Conservation (phyloP, 2,329 filamentous ascomycete species). For the Fusarium ambrosium region DNA sequence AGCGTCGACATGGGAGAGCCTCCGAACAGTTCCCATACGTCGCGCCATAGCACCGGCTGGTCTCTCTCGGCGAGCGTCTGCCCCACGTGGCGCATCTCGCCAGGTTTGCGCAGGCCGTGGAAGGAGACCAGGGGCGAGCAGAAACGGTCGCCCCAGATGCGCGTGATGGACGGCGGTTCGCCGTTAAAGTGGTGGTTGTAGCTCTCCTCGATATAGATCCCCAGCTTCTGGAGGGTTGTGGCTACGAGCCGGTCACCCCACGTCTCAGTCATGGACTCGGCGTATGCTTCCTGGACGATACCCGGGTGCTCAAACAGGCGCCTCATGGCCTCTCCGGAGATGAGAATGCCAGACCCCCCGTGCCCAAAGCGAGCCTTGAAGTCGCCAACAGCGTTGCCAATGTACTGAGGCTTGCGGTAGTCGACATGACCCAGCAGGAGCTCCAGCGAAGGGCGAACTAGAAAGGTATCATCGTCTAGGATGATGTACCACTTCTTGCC, state of each 20-base stretch:
- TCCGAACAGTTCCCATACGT: constrained; percentile 65
- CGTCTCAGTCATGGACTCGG: constrained; percentile 63
- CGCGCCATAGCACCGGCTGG: constrained; percentile 62
- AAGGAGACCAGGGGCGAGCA: constrained; percentile 69
- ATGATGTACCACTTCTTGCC: constrained; percentile 72
- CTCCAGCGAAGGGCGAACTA: constrained; percentile 63
- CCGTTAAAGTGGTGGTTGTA: constrained; percentile 70
- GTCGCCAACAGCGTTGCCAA: constrained; percentile 70
- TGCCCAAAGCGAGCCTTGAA: constrained; percentile 69
- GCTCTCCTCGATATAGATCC: constrained; percentile 68
- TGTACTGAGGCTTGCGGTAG: constrained; percentile 60
- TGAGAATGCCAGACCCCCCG: constrained; percentile 66
- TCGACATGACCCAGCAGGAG: constrained; percentile 65
- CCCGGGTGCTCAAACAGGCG: constrained; percentile 59
- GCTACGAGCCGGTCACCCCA: constrained; percentile 69
- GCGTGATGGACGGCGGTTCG: constrained; percentile 63
- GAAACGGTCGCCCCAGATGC: constrained; percentile 63
- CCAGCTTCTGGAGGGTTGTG: constrained; percentile 65
- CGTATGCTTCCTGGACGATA: constrained; percentile 59
- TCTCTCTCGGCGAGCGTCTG: constrained; percentile 55
- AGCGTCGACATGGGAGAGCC: constrained; percentile 56
- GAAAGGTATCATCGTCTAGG: constrained; percentile 70
- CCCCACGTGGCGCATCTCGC: constrained; percentile 62
- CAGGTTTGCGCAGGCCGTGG: constrained; percentile 61
- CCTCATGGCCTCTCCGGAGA: constrained; percentile 66